Base-by-base conservation (phyloP, 768 basidiomycete species). In the Agaricus blazei region DNA sequence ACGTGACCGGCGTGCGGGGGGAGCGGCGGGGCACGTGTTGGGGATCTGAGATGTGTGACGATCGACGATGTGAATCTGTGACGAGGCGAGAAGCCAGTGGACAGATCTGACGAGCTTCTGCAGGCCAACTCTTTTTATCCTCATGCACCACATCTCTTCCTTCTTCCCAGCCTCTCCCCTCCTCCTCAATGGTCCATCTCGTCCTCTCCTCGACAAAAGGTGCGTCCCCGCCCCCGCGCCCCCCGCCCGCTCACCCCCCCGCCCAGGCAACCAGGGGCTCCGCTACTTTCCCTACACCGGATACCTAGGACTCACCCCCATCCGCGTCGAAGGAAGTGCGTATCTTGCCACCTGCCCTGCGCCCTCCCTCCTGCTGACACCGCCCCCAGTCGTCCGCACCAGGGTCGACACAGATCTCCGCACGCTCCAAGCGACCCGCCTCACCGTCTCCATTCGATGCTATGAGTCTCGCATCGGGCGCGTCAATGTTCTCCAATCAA, bases 391-490 rank as follows among this genome's bases (percentile, higher is more conserved):
- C 65, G 86, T 93, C 36, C 77, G 83, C 59, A 89, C 87, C 42
- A 79, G 75, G 58, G 71, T 86, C 51, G 90, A 91, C 61, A 78
- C 79, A 19, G 90, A 92, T 70, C 72, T 73, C 27, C 88, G 84
- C 66, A 78, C 76, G 15, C 75, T 94, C 52, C 81, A 73, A 9
- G 84, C 85, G 60, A 84, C 79, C 61, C 81, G 83, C 40, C 71
- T 92, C 62, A 77, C 80, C 49, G 76, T 96, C 62, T 80, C 84
- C n/a, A 80, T 93, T 43, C 81, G 90, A 43, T 93, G 90, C 70
- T 92, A 92, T 66, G 90, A 93, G 74, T 77, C 85, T 41, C 82
- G 89, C 31, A 69, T 84, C 49, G 81, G 81, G 57, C 83, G 82
- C 58, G 70, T 84, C 54, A 81, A 81, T 51, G 68, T 77, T 14